Evolutionary conservation across 305 asterid species (phyloP), one percentile per base, ranked within the genome.

Genomic region (Fraxinus albicans): DNA sequence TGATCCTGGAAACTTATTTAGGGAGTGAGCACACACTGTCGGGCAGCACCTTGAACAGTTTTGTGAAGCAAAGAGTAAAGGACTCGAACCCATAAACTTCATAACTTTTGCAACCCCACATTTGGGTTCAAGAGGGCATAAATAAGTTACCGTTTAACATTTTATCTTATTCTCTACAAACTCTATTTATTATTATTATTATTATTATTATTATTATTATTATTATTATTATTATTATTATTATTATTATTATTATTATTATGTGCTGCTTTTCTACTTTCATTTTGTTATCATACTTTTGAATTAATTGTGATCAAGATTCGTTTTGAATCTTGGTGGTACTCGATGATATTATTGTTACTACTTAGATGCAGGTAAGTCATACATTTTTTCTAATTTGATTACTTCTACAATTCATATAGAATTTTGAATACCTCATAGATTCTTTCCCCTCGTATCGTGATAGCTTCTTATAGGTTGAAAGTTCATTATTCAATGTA

Each of bases 41-140:
- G 23, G 58, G 42, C 27, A 84, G 79, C 82, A 69, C 35, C 38
- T 9, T 74, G 83, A 85, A 31, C 87, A 83, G 53, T 60, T 31
- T 82, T 80, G 21, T 77, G 82, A 86, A 85, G 87, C 81, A 50
- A 89, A 82, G 21, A 90, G 93, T 80, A 93, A 92, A 69, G 97
- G 97, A 53, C 86, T 95, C 42, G 94, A 92, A 84, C 98, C 98
- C 25, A 82, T 95, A 85, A 95, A 95, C 85, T 93, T 95, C 83
- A 88, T 95, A 70, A 95, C 98, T 44, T 87, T 95, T 83, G 98
- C 98, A 50, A 95, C 98, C 75, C 98, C 98, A 2, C 98, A 95
- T 89, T 83, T 95, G 81, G 98, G 98, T 73, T 92, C 95, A 23
- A 93, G 91, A 87, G 97, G 98, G 77, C 89, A 93, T 87, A 92